Conservation (phyloP, 1,284 basidiomycete species). For the Hemileia vastatrix region DNA sequence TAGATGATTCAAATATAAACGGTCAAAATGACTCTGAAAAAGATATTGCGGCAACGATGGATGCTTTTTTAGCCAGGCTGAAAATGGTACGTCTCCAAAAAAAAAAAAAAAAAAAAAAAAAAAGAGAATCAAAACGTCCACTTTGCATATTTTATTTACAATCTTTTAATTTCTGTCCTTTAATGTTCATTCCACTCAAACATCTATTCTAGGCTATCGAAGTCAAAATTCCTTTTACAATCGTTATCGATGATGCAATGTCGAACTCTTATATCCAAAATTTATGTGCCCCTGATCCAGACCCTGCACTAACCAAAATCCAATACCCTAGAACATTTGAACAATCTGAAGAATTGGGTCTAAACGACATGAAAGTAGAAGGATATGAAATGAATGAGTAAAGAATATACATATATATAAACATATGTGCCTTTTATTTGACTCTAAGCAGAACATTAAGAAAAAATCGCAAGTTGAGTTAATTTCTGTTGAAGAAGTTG, state of each 20-base stretch:
- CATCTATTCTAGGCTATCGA: slow-evolving; percentile 56
- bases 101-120: no score
- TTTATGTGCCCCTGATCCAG: slow-evolving; percentile 69
- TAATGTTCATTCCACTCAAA: background rate
- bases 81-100: slow-evolving; percentile 58
- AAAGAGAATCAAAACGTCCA: no score
- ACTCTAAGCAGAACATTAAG: no score
- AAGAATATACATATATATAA: no score
- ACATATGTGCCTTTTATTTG: no score
- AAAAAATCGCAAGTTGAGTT: no score
- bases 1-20: slow-evolving; percentile 35
- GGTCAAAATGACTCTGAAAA: slow-evolving; percentile 37
- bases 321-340: slow-evolving; percentile 73
- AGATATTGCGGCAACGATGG: slow-evolving; percentile 53
- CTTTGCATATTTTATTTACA: background rate
- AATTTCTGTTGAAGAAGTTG: no score
- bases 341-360: slow-evolving; percentile 89
- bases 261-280: slow-evolving; percentile 96
- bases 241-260: slow-evolving; percentile 91
- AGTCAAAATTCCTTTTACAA: slow-evolving; percentile 67
- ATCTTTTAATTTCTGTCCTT: background rate
- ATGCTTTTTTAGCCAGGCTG: slow-evolving; percentile 65
- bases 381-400: slow-evolving; percentile 63
- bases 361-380: slow-evolving; percentile 94
- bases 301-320: slow-evolving; percentile 79